Evolutionary conservation across 352 stramenopile species (phyloP).

Genomic region (Pythium volutum): DNA sequence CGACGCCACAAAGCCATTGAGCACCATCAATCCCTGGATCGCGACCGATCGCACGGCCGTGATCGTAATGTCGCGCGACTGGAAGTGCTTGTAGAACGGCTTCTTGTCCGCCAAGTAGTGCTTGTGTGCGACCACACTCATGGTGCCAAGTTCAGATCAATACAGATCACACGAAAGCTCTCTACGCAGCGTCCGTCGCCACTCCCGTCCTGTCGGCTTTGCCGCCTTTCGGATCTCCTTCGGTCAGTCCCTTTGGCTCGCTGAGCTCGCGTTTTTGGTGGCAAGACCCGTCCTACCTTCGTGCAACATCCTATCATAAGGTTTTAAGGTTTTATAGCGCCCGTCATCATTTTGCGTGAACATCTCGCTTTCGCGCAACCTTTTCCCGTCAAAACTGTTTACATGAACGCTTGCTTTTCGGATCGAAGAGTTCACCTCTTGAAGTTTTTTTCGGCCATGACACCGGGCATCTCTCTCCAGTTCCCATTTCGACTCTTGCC

Average conservation of each 20-base stretch:
- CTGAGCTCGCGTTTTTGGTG: too few species aligned
- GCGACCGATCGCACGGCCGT: slow-evolving; percentile 53
- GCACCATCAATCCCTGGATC: slow-evolving; percentile 70
- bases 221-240: too few species aligned
- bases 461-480: neutral
- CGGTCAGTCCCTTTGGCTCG: too few species aligned
- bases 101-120: slow-evolving; percentile 85
- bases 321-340: slow-evolving; percentile 9
- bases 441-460: slow-evolving; percentile 4
- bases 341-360: neutral
- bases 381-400: slow-evolving; percentile 25
- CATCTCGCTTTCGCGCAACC: slow-evolving; percentile 2
- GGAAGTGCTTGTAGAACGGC: slow-evolving; percentile 83
- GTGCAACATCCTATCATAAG: slow-evolving; percentile 20
- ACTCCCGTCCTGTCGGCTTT: too few species aligned
- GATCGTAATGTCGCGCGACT: slow-evolving; percentile 63
- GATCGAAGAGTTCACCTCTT: slow-evolving; percentile 12
- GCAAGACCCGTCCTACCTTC: slow-evolving; percentile 11
- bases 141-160: slow-evolving; percentile 19
- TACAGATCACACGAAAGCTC: neutral
- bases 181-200: too few species aligned
- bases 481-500: neutral
- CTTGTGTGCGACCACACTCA: slow-evolving; percentile 59
- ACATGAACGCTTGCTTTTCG: neutral
- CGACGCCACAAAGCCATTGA: slow-evolving; percentile 76